Base-by-base conservation (phyloP, 1,284 basidiomycete species). In the Leccinum griseonigrum region DNA sequence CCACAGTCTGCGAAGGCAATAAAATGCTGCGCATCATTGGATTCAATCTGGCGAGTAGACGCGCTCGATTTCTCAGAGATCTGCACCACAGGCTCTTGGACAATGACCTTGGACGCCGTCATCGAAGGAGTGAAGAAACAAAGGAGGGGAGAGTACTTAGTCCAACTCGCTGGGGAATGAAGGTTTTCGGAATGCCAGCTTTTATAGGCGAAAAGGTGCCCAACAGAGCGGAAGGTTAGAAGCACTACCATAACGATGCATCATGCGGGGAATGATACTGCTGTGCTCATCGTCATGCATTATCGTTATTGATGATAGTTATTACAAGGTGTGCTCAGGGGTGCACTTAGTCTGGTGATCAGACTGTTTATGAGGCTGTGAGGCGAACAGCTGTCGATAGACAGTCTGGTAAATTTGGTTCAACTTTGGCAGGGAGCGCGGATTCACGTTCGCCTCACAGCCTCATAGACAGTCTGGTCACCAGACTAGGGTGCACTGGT, bases 1-100 rank as follows among this genome's bases (percentile, higher is more conserved):
- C 64, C 63, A 36, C 72, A 76, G 16, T 74, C 71, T 60, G 58
- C 64, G 14, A 75, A 62, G 13, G 67, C 43, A 50, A 66, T 22
- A 16, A 58, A 13, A 6, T 57, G 46, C 10, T 57, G 28, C 26
- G 28, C 18, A 55, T 59, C 18, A 55, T 59, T 22, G 32, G 46
- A 29, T 2, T 68, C 60, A 9, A 59, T 51, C 7, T 61, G 57
- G 46, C 18, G 61, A 50, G 53, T 43, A 38, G 57, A 67, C 5
- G 59, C 28, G 56, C 60, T 65, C 31, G 62, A 63, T 6, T 60
- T 61, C 31, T 71, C 71, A 22, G 71, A 69, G 38, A 8, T 54
- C 59, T 54, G 74, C 3, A 46, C 4, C 4, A 5, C 8, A 10
- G 60, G 60, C 53, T 71, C 71, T 58, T 18, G 40, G 40, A 65